Base-by-base conservation (phyloP, 169 alveolate species). In the Plasmodium chabaudi region DNA sequence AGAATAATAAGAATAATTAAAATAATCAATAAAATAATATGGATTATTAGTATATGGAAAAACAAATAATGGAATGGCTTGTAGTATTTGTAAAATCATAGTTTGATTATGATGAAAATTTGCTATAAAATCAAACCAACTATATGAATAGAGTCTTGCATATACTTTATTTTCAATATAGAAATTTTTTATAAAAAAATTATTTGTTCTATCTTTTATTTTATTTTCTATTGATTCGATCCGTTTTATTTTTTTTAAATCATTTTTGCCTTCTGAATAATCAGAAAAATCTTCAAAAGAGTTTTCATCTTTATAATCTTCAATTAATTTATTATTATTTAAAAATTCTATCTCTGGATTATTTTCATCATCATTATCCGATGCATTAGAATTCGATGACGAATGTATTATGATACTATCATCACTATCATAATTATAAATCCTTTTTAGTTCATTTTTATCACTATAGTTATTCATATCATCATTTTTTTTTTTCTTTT, bases 51-150 rank as follows among this genome's bases (percentile, higher is more conserved):
- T 86, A 63, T 86, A 86, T 25, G 91, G 91, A 47, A 86, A 86
- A 15, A 86, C 87, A 86, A 15, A 86, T 53, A 71, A 15, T 4
- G 91, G 91, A 15, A 86, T 86, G 13, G 68, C 55, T 51, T 86
- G 87, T 23, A 86, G 60, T 15, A 86, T 23, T 53, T 71, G 87
- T 49, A 86, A 73, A n/a, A 25, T 63, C 91, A 86, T 86, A 7
- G 68, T 56, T 69, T 86, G 65, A 1, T 61, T 60, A 72, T 86
- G 91, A 12, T 46, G 46, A 86, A 64, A 71, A 3, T 73, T 25
- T 59, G 91, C 71, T 70, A 86, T 86, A 65, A 86, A 86, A 21
- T 69, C 69, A 51, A 70, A 86, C 91, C 91, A 86, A 59, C 91
- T 49, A 19, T 69, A 42, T 25, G 87, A 15, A 70, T 86, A 86